phyloP scores from a whole-genome alignment of 352 stramenopile genomes.

The Thraustochytrium striatum region DNA sequence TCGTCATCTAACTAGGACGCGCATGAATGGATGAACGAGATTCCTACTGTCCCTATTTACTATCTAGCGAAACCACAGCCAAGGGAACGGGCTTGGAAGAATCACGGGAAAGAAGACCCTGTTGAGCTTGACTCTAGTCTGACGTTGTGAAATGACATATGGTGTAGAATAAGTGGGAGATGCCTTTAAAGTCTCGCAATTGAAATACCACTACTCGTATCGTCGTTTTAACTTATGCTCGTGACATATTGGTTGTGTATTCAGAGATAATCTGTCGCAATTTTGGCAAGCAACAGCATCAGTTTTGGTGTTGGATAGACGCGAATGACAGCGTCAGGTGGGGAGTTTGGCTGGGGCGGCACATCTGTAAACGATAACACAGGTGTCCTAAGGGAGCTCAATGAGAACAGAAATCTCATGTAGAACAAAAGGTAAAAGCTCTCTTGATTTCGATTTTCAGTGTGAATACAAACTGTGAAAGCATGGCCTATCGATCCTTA shows the following conservation, averaged over 20 bases:
- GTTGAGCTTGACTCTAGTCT: constrained; percentile 78
- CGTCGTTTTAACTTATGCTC: constrained; percentile 78
- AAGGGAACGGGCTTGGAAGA: constrained; percentile 75
- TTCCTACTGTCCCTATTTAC: constrained; percentile 76
- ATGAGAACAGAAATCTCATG: constrained; percentile 79
- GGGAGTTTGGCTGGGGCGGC: constrained; percentile 75
- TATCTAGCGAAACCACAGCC: constrained; percentile 75
- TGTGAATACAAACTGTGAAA: constrained; percentile 79
- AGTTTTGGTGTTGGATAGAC: constrained; percentile 58
- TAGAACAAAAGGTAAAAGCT: constrained; percentile 79
- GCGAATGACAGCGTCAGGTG: constrained; percentile 72
- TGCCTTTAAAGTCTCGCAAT: constrained; percentile 60
- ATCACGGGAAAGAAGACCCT: constrained; percentile 77
- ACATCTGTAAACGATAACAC: constrained; percentile 76
- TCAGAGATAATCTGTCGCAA: no score
- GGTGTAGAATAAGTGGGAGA: constrained; percentile 76
- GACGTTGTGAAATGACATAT: constrained; percentile 76
- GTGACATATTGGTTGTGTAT: constrained; percentile 57
- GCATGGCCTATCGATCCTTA: constrained; percentile 79
- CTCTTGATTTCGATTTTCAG: constrained; percentile 80
- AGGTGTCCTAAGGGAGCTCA: constrained; percentile 77
- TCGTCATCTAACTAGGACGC: constrained; percentile 79
- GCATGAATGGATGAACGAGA: constrained; percentile 80
- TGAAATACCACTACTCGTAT: constrained; percentile 79
- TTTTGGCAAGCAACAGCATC: no score